Conservation (phyloP, 352 stramenopile species). For the Phytophthora meadii region DNA sequence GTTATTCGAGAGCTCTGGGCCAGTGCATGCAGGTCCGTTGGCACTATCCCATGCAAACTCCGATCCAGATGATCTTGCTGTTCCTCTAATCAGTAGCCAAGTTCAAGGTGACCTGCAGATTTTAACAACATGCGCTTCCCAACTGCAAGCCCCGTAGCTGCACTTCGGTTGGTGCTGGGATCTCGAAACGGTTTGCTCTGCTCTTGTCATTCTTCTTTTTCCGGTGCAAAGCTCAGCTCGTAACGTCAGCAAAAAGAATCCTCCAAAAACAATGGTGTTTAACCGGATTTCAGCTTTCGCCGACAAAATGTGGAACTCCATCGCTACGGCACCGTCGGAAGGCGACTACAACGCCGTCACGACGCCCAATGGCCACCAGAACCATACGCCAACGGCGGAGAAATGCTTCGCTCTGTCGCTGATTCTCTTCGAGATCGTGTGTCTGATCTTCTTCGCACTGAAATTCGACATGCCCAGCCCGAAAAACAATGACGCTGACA, state of each 20-base stretch:
- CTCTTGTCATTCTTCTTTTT: slow-evolving; percentile 16
- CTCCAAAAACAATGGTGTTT: slow-evolving; percentile 13
- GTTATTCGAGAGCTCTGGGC: slow-evolving; percentile 13
- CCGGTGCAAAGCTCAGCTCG: slow-evolving; percentile 2
- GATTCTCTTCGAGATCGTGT: slow-evolving; percentile 18
- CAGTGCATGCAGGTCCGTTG: slow-evolving; percentile 4
- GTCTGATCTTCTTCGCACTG: slow-evolving; percentile 25
- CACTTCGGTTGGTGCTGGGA: slow-evolving; percentile 1
- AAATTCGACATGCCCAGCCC: slow-evolving; percentile 30
- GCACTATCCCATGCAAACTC: slow-evolving; percentile 17
- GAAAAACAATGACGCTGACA: slow-evolving; percentile 12
- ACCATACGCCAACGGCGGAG: background rate
- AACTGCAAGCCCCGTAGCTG: slow-evolving; percentile 9
- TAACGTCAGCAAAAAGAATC: background rate
- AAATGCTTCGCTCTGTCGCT: slow-evolving; percentile 22
- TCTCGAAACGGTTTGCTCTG: background rate
- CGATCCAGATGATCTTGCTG: slow-evolving; percentile 17
- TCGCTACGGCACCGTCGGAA: slow-evolving; percentile 7
- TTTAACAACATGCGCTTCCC: slow-evolving; percentile 8
- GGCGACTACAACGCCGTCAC: slow-evolving; percentile 19
- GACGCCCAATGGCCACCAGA: slow-evolving; percentile 10
- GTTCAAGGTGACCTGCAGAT: slow-evolving; percentile 26
- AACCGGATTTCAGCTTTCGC: slow-evolving; percentile 15
- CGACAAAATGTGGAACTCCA: slow-evolving; percentile 25
- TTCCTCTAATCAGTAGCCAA: slow-evolving; percentile 24